Evolutionary conservation across 2,329 filamentous ascomycete genomes (phyloP).

Genomic region (Calonectria hongkongensis): DNA sequence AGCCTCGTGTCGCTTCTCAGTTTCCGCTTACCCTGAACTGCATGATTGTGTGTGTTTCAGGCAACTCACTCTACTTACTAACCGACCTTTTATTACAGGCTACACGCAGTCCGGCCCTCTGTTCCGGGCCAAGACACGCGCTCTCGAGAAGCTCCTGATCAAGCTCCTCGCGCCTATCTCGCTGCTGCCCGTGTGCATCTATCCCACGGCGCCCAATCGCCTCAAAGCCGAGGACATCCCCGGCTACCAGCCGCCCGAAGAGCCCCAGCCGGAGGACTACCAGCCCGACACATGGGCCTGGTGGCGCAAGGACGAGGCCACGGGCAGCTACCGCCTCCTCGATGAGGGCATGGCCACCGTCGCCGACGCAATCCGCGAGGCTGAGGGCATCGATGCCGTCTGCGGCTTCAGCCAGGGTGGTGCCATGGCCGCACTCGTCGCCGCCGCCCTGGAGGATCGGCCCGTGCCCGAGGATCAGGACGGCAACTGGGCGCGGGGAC

Average conservation of each 20-base stretch:
- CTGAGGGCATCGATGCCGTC: constrained; percentile 84
- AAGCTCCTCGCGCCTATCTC: constrained; percentile 81
- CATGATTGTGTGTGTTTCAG: neutral
- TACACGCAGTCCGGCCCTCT: constrained; percentile 92
- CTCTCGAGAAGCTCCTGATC: constrained; percentile 85
- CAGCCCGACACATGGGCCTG: constrained; percentile 85
- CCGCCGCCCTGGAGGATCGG: constrained; percentile 79
- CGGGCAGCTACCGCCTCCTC: constrained; percentile 79
- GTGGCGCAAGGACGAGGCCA: constrained; percentile 83
- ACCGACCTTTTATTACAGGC: constrained; percentile 66
- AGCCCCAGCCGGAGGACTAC: constrained; percentile 67
- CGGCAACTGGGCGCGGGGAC: constrained; percentile 64
- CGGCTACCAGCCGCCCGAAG: constrained; percentile 73
- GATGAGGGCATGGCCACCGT: constrained; percentile 80
- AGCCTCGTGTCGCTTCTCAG: neutral
- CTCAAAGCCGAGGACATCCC: constrained; percentile 81
- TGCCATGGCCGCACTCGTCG: constrained; percentile 82
- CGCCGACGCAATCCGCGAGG: constrained; percentile 75
- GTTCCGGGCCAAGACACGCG: constrained; percentile 92
- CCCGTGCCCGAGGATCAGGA: constrained; percentile 53
- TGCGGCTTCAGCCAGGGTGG: constrained; percentile 90
- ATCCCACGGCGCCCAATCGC: constrained; percentile 80
- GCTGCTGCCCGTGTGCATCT: constrained; percentile 74
- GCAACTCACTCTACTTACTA: constrained; percentile 35
- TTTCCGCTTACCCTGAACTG: constrained; percentile 13